phyloP scores from a whole-genome alignment of 495 filamentous ascomycete species.

The Tuber melanosporum region DNA sequence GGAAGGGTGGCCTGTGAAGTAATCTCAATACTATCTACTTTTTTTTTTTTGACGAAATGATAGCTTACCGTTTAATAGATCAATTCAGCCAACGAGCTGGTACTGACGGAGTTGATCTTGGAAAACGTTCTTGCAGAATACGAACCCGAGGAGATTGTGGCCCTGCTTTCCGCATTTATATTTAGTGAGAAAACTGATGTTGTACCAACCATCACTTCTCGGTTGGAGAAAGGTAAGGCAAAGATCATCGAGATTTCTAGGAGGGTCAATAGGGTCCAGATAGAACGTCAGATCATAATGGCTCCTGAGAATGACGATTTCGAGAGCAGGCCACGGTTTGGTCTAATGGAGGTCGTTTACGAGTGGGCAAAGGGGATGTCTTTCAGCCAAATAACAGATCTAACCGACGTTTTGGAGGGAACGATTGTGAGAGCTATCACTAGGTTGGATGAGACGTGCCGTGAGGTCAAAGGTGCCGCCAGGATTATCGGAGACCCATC shows the following conservation, averaged over 20 bases:
- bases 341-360: constrained; percentile 93
- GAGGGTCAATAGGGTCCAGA: constrained; percentile 82
- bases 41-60: constrained; percentile 5
- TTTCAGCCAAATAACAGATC: constrained; percentile 93
- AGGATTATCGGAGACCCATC: constrained; percentile 92
- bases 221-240: constrained; percentile 73
- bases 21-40: constrained; percentile 18
- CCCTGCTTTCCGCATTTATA: constrained; percentile 89
- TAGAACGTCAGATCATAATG: constrained; percentile 80
- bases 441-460: constrained; percentile 86
- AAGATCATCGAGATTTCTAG: constrained; percentile 83
- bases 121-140: constrained; percentile 95
- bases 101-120: constrained; percentile 88
- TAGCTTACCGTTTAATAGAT: constrained; percentile 48
- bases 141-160: constrained; percentile 93
- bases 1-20: constrained; percentile 95
- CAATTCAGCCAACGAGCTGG: constrained; percentile 95
- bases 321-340: constrained; percentile 75
- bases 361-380: constrained; percentile 98
- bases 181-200: constrained; percentile 95
- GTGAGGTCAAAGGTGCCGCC: constrained; percentile 95
- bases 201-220: constrained; percentile 73
- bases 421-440: constrained; percentile 93
- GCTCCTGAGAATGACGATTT: constrained; percentile 86
- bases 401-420: constrained; percentile 94